Conservation (phyloP, 371 early-diverging fungal genomes). For the Paraphysoderma sedebokerense region DNA sequence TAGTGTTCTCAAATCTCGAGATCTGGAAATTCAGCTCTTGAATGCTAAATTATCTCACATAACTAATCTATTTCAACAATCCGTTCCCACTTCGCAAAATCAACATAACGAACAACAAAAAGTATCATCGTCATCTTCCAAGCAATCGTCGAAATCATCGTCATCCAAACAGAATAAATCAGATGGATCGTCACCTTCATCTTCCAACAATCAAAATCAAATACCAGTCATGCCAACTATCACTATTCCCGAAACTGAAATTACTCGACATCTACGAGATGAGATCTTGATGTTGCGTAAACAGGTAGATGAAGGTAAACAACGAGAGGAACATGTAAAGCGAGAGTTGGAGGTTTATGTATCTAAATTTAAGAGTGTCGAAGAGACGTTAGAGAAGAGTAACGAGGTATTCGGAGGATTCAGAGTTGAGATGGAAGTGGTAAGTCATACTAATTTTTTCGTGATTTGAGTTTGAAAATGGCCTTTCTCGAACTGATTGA, state of each 20-base stretch:
- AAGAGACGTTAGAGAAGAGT: slow-evolving; percentile 38
- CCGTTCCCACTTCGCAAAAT: no score
- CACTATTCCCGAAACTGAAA: no score
- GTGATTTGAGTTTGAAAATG: not conserved
- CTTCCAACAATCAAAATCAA: no score
- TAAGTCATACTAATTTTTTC: slow-evolving; percentile 3
- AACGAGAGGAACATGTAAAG: slow-evolving; percentile 32
- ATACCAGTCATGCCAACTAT: no score
- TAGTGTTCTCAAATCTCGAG: slow-evolving; percentile 24
- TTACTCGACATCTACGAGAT: no score
- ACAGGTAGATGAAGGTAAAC: slow-evolving; percentile 23
- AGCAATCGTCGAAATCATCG: no score
- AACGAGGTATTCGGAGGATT: slow-evolving; percentile 38
- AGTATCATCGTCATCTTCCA: no score
- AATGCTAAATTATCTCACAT: slow-evolving; percentile 29
- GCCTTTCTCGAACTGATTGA: slow-evolving; percentile 3
- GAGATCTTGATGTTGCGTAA: no score
- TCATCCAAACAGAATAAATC: no score
- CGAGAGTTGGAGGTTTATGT: slow-evolving; percentile 33
- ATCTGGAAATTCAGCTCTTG: slow-evolving; percentile 30
- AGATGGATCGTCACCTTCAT: no score
- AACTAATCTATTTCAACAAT: no score
- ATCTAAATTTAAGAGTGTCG: slow-evolving; percentile 41
- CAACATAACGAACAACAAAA: no score
- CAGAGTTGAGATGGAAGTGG: slow-evolving; percentile 39